Percentiles rank a stretch among this genome's conserved stretches.
These are phyloP conservation scores for Neotropicomus parvogracilis DNA, from an alignment of 1,284 basidiomycete species.

Conservation along the genomic window DNA sequence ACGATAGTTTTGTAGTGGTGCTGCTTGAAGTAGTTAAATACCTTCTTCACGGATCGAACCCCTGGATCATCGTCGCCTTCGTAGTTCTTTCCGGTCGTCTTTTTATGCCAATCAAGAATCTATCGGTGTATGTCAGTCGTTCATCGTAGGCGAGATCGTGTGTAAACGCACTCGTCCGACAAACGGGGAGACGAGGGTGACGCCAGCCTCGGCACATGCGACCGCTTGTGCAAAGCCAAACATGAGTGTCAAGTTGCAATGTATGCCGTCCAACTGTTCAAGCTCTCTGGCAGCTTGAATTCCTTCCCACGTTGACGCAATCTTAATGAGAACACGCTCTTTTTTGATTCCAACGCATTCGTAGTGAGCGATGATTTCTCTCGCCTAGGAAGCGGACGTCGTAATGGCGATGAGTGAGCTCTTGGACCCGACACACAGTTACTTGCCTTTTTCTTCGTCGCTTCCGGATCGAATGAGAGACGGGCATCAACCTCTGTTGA, in stretches of 20 bases:
- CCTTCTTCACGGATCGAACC: conserved; percentile 91
- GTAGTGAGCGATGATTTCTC: conserved; percentile 93
- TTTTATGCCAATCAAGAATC: conserved; percentile 98
- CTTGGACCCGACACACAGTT: conserved; percentile 14
- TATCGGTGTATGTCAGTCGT: conserved; percentile 31
- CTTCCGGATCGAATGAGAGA: conserved; percentile 94
- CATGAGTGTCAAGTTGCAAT: conserved; percentile 98
- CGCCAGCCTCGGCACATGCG: conserved; percentile 95
- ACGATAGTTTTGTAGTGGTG: conserved; percentile 98
- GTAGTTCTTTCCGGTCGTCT: conserved; percentile 80
- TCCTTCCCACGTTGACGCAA: conserved; percentile 99
- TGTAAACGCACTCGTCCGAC: conserved; percentile 81
- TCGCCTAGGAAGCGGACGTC: conserved; percentile 53
- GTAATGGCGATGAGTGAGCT: conserved; percentile 14
- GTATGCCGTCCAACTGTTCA: conserved; percentile 89
- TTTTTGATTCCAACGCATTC: conserved; percentile 86
- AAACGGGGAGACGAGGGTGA: conserved; percentile 98
- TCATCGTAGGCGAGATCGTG: conserved; percentile 3
- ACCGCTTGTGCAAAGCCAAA: conserved; percentile 99
- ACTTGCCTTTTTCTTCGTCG: conserved; percentile 78
- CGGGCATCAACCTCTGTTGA: conserved; percentile 99
- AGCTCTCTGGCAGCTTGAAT: conserved; percentile 98
- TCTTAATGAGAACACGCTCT: conserved; percentile 97
- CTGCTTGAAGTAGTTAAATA: conserved; percentile 99
- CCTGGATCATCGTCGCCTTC: conserved; percentile 93